Evolutionary conservation across 1,139 yeast species (phyloP).

Genomic region (Lodderomyces metapsilosis): DNA sequence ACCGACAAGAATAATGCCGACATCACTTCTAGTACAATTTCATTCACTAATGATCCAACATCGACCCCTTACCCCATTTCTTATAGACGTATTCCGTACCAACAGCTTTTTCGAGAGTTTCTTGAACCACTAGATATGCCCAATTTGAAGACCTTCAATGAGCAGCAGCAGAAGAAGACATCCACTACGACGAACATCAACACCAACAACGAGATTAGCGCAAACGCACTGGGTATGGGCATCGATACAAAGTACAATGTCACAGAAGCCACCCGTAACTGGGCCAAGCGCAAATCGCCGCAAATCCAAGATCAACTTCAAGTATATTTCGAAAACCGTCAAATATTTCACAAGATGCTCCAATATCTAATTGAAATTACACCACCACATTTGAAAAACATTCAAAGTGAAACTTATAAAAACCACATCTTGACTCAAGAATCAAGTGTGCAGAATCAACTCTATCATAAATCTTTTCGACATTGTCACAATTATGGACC

Average conservation of each 20-base stretch:
- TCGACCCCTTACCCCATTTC: slow-evolving; percentile 1
- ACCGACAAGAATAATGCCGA: no score
- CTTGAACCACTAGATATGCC: slow-evolving; percentile 36
- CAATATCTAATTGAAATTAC: slow-evolving; percentile 32
- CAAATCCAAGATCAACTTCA: slow-evolving; percentile 22
- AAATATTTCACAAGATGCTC: slow-evolving; percentile 31
- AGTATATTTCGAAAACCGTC: slow-evolving; percentile 28
- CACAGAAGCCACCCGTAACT: slow-evolving; percentile 24
- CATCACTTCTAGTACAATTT: no score
- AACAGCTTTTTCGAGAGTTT: slow-evolving; percentile 32
- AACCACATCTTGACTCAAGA: slow-evolving; percentile 11
- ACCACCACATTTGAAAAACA: slow-evolving; percentile 26
- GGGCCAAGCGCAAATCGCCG: slow-evolving; percentile 21
- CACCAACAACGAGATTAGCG: background rate
- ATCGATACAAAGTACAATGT: slow-evolving; percentile 22
- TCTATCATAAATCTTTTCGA: slow-evolving; percentile 12
- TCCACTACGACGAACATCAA: background rate
- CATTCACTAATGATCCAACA: background rate
- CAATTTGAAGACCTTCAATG: slow-evolving; percentile 32
- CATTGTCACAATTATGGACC: slow-evolving; percentile 19
- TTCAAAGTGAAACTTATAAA: slow-evolving; percentile 10
- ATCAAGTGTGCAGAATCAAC: slow-evolving; percentile 5
- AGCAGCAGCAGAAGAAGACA: slow-evolving; percentile 2
- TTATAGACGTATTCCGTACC: slow-evolving; percentile 9
- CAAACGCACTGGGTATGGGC: no score